phyloP scores from a whole-genome alignment of 371 early-diverging fungal species.

The Circinella minor region DNA sequence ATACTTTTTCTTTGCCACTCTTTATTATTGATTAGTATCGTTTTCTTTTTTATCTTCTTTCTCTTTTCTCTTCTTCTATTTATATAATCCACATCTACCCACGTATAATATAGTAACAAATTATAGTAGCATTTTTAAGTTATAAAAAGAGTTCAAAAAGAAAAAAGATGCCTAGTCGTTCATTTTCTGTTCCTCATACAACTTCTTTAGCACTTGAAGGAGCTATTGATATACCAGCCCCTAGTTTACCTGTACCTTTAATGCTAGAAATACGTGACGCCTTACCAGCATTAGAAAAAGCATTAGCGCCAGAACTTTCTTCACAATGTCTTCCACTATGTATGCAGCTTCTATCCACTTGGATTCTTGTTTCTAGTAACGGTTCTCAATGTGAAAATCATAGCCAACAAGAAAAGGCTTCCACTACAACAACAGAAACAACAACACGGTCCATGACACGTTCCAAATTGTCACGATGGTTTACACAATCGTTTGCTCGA shows the following conservation, averaged over 20 bases:
- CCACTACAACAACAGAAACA: not conserved
- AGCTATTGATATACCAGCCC: not conserved
- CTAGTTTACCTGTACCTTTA: slow-evolving; percentile 1
- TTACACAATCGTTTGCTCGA: slow-evolving; percentile 8
- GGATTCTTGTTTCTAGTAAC: slow-evolving; percentile 8
- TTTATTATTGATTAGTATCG: not conserved
- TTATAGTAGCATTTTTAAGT: no score
- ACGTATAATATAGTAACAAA: no score
- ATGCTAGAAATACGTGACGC: slow-evolving; percentile 12
- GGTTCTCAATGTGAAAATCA: not conserved
- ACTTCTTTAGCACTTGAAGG: not conserved
- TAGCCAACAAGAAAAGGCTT: not conserved
- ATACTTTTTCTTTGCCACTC: not conserved
- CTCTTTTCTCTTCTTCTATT: not conserved
- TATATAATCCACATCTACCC: no score
- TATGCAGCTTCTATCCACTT: slow-evolving; percentile 12
- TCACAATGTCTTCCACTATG: slow-evolving; percentile 16
- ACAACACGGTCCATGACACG: slow-evolving; percentile 10
- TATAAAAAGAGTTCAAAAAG: not conserved
- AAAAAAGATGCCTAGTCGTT: slow-evolving; percentile 8
- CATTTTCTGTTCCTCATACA: slow-evolving; percentile 6
- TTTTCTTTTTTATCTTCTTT: not conserved
- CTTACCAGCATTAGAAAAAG: slow-evolving; percentile 14
- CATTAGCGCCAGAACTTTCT: slow-evolving; percentile 5
- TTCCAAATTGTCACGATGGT: slow-evolving; percentile 10